Conservation (phyloP, 2,329 filamentous ascomycete genomes). For the Aureobasidium lini region DNA sequence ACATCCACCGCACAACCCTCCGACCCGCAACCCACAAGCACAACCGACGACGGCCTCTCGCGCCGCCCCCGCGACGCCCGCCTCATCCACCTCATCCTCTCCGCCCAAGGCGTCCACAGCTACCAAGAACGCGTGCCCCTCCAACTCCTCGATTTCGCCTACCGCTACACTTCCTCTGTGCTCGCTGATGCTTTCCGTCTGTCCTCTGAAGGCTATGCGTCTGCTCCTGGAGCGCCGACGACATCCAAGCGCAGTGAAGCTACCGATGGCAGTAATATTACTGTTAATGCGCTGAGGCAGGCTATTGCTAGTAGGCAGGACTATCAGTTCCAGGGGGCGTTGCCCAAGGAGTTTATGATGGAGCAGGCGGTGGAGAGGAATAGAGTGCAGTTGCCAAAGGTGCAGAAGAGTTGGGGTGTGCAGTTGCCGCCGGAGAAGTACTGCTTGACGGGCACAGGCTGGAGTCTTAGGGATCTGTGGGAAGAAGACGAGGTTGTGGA, state of each 20-base stretch:
- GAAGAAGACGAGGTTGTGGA: constrained; percentile 46
- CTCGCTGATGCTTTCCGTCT: constrained; percentile 65
- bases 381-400: constrained; percentile 52
- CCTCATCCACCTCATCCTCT: constrained; percentile 71
- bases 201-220: constrained; percentile 59
- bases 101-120: constrained; percentile 67
- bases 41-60: constrained; percentile 28
- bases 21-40: constrained; percentile 26
- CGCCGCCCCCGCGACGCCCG: constrained; percentile 68
- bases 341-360: constrained; percentile 67
- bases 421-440: constrained; percentile 56
- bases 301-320: constrained; percentile 62
- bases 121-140: constrained; percentile 79
- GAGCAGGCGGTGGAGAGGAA: constrained; percentile 68
- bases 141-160: constrained; percentile 78
- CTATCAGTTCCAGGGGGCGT: constrained; percentile 59
- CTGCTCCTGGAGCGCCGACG: constrained; percentile 13
- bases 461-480: constrained; percentile 52
- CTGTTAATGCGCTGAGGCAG: constrained; percentile 61
- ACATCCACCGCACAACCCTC: constrained; percentile 16
- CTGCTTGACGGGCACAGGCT: constrained; percentile 49
- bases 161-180: constrained; percentile 68
- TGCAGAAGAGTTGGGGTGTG: constrained; percentile 51
- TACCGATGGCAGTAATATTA: constrained; percentile 48
- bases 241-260: constrained; percentile 18